Base-by-base conservation (phyloP, 2,329 filamentous ascomycete genomes). In the Xylaria sp. region DNA sequence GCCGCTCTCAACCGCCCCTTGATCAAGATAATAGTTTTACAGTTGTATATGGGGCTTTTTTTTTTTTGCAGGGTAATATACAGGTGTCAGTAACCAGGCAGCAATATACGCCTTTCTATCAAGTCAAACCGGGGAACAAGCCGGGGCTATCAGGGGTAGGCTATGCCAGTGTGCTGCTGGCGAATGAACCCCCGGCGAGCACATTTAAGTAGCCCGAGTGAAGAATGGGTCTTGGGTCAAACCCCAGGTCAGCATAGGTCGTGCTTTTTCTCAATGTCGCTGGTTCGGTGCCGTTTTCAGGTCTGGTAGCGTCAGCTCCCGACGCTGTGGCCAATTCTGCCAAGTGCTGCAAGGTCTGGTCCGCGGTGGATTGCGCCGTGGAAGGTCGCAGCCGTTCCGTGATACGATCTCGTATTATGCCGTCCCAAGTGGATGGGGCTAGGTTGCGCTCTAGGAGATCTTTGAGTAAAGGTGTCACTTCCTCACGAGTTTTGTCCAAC, bases 331-430 rank as follows among this genome's bases (percentile, higher is more conserved):
- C 85, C 56, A 86, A 73, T 71, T 91, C 87, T 8, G 88, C 89
- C 9, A 91, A 80, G 67, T 86, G 87, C 76, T 91, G 88, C 58
- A 91, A 79, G 39, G 86, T 84, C 68, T 83, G 85, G 75, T 82
- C 88, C 61, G 80, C 83, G 56, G 81, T 81, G 7, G 72, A 66
- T 75, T 78, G 73, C 75, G 81, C 71, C 70, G 80, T 77, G 32
- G 78, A 72, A 56, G 78, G 75, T 65, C 74, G 77, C 60, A 78
- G 76, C 55, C 75, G 75, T 64, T 85, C 83, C 66, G 82, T 76
- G 20, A 91, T 85, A 68, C 84, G 79, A 50, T 86, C 83, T 65
- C 84, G 80, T 20, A 89, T 83, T 23, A 83, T 83, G 7, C 80
- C 80, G 69, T 91, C 88, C 88, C 89, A 91, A 3, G 84, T 84